A percentile compares a stretch with the other conserved stretches of the same genome.
Conservation (phyloP, 2,329 filamentous ascomycete genomes). For the Paecilomyces sp. region DNA sequence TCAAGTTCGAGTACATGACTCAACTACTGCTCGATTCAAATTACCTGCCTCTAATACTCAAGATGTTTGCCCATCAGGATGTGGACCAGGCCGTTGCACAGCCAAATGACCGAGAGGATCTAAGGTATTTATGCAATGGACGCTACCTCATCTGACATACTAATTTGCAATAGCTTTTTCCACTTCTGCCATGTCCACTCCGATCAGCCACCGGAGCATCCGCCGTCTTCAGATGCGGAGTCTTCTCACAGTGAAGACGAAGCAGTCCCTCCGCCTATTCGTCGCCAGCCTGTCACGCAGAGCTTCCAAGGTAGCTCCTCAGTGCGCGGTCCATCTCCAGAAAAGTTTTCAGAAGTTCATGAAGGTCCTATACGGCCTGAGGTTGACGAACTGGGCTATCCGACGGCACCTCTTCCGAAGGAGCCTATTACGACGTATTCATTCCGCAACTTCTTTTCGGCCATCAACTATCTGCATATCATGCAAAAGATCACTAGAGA, state of each 20-base stretch:
- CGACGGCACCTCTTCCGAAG: constrained; percentile 58
- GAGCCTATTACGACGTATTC: constrained; percentile 81
- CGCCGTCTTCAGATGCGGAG: constrained; percentile 26
- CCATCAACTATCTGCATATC: constrained; percentile 90
- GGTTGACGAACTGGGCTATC: constrained; percentile 84
- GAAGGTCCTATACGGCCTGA: constrained; percentile 39
- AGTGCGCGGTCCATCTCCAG: constrained; percentile 17
- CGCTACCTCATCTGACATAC: neutral
- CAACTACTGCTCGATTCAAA: constrained; percentile 92
- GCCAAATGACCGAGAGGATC: constrained; percentile 71
- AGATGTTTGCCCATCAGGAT: constrained; percentile 90
- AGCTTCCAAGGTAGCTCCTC: constrained; percentile 21
- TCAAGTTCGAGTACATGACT: constrained; percentile 94
- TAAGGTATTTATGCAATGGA: constrained; percentile 52
- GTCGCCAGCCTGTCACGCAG: constrained; percentile 48
- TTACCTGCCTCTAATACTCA: constrained; percentile 85
- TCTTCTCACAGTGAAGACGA: constrained; percentile 55
- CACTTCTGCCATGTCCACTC: constrained; percentile 74
- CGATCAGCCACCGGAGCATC: constrained; percentile 45
- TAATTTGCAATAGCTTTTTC: constrained; percentile 62
- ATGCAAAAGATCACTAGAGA: constrained; percentile 97
- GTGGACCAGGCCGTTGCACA: constrained; percentile 84
- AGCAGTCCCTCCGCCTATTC: constrained; percentile 75
- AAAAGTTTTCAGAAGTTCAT: constrained; percentile 14
- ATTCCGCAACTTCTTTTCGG: constrained; percentile 88